Percentiles rank a stretch among this genome's conserved stretches.
These are phyloP conservation scores for Nyctanthes arbortristis DNA, from an alignment of 257 asterid genomes.

Conservation along the genomic window DNA sequence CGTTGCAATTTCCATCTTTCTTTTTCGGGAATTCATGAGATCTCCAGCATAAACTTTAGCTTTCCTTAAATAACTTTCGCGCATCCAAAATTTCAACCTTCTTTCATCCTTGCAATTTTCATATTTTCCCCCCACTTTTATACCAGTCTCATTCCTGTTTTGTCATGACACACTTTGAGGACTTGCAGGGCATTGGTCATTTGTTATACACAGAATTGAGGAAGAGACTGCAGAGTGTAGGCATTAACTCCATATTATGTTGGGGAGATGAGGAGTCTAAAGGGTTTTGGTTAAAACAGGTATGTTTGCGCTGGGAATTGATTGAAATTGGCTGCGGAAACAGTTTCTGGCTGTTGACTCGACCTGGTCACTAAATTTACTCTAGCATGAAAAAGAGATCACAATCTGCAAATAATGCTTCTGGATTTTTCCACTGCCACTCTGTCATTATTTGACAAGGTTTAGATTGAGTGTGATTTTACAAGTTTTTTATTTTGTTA, in stretches of 20 bases:
- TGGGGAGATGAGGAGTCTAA: constrained; percentile 94
- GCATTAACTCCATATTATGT: constrained; percentile 66
- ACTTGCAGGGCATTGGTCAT: constrained; percentile 76
- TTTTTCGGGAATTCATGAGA: background rate
- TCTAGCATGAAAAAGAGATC: constrained; percentile 6
- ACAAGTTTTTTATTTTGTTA: background rate
- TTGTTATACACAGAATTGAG: constrained; percentile 61
- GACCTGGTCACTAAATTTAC: background rate
- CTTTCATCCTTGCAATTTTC: background rate
- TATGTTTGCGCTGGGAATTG: constrained; percentile 20
- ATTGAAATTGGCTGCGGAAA: background rate
- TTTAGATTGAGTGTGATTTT: background rate
- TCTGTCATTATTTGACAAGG: background rate
- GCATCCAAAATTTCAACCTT: background rate
- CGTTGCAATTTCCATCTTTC: background rate
- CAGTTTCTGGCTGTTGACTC: background rate
- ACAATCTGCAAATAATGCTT: background rate
- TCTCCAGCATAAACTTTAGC: background rate
- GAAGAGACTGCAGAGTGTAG: constrained; percentile 72
- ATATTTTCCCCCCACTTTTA: background rate
- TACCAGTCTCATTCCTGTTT: background rate
- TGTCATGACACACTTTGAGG: constrained; percentile 12
- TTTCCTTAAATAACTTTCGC: background rate
- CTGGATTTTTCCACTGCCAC: background rate
- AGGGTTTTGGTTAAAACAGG: constrained; percentile 95